phyloP scores from a whole-genome alignment of 2,329 filamentous ascomycete genomes.

The Colletotrichum liaoningense region DNA sequence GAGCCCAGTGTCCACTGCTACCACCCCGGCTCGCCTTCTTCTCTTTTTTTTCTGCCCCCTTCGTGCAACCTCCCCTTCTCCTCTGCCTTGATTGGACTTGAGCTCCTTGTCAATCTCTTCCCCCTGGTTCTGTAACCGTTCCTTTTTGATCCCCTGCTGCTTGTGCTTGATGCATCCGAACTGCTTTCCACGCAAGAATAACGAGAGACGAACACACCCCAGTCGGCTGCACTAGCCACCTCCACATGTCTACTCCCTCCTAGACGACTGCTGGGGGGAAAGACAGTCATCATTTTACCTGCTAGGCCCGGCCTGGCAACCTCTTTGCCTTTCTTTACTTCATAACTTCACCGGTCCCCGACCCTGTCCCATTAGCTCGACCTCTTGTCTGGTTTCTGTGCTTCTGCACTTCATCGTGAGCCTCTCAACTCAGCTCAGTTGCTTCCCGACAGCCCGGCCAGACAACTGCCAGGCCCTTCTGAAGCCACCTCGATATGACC shows the following conservation, averaged over 20 bases:
- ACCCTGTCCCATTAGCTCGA: slow-evolving; percentile 22
- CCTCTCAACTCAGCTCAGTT: neutral
- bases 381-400: slow-evolving; percentile 25
- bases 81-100: slow-evolving; percentile 27
- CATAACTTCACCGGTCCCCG: slow-evolving; percentile 35
- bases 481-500: slow-evolving; percentile 21
- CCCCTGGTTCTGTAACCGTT: slow-evolving; percentile 32
- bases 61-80: slow-evolving; percentile 5
- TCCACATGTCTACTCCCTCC: slow-evolving; percentile 33
- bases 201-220: slow-evolving; percentile 32
- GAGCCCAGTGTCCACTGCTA: neutral
- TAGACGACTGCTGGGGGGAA: slow-evolving; percentile 11
- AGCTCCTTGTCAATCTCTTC: slow-evolving; percentile 28
- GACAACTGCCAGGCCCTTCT: neutral
- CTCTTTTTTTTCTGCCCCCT: slow-evolving; percentile 9
- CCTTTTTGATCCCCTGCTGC: slow-evolving; percentile 27
- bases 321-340: slow-evolving; percentile 31
- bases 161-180: slow-evolving; percentile 35
- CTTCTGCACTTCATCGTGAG: slow-evolving; percentile 25
- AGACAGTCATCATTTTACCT: slow-evolving; percentile 33
- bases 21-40: neutral
- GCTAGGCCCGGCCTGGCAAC: slow-evolving; percentile 24
- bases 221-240: slow-evolving; percentile 32
- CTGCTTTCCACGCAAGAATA: slow-evolving; percentile 22
- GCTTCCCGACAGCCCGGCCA: neutral